Percentiles rank a stretch among this genome's conserved stretches.
These are phyloP conservation scores for Hirsutella minnesotensis DNA, from an alignment of 2,329 filamentous ascomycete genomes.

Conservation along the genomic window DNA sequence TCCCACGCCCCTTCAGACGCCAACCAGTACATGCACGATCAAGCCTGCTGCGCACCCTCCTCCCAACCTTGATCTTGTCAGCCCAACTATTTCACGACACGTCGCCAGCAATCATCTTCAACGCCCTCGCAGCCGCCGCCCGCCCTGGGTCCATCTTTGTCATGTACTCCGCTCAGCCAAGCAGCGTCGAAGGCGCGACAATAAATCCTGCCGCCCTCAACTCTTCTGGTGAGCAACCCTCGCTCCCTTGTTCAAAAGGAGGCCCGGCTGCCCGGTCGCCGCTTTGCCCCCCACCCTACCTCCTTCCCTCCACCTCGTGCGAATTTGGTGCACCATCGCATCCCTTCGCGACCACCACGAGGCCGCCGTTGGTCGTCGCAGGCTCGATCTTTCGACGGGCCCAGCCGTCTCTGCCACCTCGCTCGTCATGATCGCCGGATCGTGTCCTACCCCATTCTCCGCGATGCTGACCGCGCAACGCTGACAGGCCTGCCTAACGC, in stretches of 20 bases:
- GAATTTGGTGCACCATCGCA: constrained; percentile 1
- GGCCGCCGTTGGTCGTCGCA: neutral
- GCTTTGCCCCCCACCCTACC: constrained; percentile 6
- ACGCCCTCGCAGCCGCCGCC: constrained; percentile 7
- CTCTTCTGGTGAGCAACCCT: constrained; percentile 52
- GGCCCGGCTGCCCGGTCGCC: neutral
- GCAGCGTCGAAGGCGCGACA: constrained; percentile 73
- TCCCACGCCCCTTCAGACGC: constrained; percentile 20
- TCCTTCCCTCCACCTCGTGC: constrained; percentile 1
- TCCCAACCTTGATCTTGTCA: constrained; percentile 26
- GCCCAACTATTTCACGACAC: constrained; percentile 51
- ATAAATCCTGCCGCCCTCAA: constrained; percentile 85
- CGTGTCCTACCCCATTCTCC: neutral
- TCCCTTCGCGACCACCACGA: neutral
- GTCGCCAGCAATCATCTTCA: constrained; percentile 36
- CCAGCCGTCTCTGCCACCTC: neutral
- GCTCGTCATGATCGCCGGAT: constrained; percentile 3
- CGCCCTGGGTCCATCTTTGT: constrained; percentile 6
- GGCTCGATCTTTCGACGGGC: neutral
- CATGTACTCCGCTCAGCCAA: constrained; percentile 37
- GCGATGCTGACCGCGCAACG: constrained; percentile 14
- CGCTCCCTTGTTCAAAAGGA: constrained; percentile 3
- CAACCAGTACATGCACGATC: constrained; percentile 37
- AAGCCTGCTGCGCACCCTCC: constrained; percentile 31
- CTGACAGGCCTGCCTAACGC: constrained; percentile 35